Evolutionary conservation across 2,329 filamentous ascomycete species (phyloP).

Genomic region (Thelonectria blattea): DNA sequence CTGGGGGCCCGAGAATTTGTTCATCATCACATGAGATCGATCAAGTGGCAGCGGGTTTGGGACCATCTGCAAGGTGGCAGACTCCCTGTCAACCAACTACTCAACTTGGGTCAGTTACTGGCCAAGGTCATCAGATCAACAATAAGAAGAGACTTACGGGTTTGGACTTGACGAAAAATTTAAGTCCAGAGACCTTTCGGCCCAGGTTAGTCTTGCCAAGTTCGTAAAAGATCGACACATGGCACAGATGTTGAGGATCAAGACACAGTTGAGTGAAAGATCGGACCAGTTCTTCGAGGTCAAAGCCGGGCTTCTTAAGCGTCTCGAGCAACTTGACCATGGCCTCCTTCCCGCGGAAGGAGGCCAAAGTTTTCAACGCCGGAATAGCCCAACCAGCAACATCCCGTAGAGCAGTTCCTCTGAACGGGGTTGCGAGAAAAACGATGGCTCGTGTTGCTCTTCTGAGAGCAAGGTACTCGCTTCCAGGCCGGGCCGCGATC

Average conservation of each 20-base stretch:
- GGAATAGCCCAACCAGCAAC: neutral
- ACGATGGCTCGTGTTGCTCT: neutral
- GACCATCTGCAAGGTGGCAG: neutral
- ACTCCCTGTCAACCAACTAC: neutral
- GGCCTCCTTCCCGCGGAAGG: neutral
- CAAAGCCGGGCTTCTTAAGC: neutral
- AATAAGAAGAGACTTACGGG: neutral
- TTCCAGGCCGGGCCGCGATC: neutral
- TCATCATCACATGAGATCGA: neutral
- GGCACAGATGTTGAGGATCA: neutral
- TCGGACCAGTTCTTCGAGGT: neutral
- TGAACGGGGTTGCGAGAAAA: neutral
- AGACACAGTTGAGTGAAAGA: neutral
- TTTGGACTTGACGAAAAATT: neutral
- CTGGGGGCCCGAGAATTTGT: neutral
- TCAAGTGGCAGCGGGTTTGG: neutral
- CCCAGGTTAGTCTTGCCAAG: neutral
- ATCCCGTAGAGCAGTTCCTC: neutral
- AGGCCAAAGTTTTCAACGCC: neutral
- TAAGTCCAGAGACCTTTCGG: neutral
- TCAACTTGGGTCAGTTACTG: neutral
- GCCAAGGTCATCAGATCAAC: neutral
- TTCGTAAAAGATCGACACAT: slow-evolving; percentile 1
- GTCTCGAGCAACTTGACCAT: neutral
- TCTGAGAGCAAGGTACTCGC: neutral